These are phyloP conservation scores for Candida yuanshanica DNA, from an alignment of 805 yeast genomes.

Conservation along the genomic window DNA sequence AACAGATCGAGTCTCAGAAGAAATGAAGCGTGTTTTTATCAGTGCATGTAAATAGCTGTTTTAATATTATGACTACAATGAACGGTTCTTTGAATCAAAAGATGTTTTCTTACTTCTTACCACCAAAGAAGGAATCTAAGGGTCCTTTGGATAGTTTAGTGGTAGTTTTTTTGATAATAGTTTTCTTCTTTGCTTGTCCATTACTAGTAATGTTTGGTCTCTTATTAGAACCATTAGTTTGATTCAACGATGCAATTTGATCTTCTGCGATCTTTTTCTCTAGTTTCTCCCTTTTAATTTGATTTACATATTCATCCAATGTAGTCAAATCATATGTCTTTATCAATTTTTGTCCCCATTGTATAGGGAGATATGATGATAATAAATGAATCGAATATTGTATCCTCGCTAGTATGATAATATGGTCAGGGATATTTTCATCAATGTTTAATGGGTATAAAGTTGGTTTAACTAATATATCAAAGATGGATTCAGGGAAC, in stretches of 20 bases:
- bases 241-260: slow-evolving; percentile 25
- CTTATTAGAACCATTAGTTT: slow-evolving; percentile 13
- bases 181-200: slow-evolving; percentile 22
- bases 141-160: slow-evolving; percentile 62
- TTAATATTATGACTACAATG: background rate
- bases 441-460: slow-evolving; percentile 25
- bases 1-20: background rate
- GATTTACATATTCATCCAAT: slow-evolving; percentile 24
- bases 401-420: slow-evolving; percentile 31
- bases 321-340: slow-evolving; percentile 28
- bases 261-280: slow-evolving; percentile 27
- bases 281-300: slow-evolving; percentile 14
- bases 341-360: slow-evolving; percentile 18
- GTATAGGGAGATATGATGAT: slow-evolving; percentile 35
- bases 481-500: slow-evolving; percentile 34
- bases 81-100: background rate
- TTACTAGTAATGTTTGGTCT: slow-evolving; percentile 13
- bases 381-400: slow-evolving; percentile 42
- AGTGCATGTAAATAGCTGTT: slow-evolving; percentile 1
- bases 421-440: slow-evolving; percentile 29
- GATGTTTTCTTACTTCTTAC: slow-evolving; percentile 26
- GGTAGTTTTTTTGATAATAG: slow-evolving; percentile 30
- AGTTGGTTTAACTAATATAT: slow-evolving; percentile 20
- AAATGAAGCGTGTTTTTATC: no score
- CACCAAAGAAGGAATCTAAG: slow-evolving; percentile 56